These are phyloP conservation scores for Talaromyces sp. DNA, from an alignment of 2,329 filamentous ascomycete species.

Conservation along the genomic window DNA sequence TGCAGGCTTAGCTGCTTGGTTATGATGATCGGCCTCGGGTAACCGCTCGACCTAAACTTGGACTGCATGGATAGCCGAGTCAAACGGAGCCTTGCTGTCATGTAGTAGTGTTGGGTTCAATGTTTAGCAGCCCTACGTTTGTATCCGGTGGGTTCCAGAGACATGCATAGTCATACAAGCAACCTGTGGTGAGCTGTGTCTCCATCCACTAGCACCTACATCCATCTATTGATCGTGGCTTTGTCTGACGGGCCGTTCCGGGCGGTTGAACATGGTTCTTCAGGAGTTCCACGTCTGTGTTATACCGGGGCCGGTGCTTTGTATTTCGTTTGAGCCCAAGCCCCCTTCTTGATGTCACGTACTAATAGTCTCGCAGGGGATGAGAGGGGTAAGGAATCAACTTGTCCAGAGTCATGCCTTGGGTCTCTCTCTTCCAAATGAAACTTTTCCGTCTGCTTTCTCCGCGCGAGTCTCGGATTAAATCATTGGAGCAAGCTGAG, in stretches of 20 bases:
- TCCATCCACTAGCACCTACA: not conserved
- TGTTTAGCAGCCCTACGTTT: not conserved
- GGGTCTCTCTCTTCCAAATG: not conserved
- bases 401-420: not conserved
- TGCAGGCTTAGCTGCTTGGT: not conserved
- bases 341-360: not conserved
- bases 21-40: not conserved
- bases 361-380: not conserved
- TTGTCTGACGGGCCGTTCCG: not conserved
- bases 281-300: not conserved
- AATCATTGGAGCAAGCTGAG: not conserved
- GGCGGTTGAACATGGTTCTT: not conserved
- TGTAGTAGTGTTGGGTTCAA: not conserved
- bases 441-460: not conserved
- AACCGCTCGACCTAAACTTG: not conserved
- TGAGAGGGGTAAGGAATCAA: not conserved
- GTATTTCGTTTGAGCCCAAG: not conserved
- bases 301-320: not conserved
- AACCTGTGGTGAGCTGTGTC: not conserved
- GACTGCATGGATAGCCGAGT: not conserved
- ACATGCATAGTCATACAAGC: not conserved
- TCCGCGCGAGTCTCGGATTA: not conserved
- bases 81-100: not conserved
- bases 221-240: not conserved
- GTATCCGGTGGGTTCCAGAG: not conserved